Conservation (phyloP, 2,329 filamentous ascomycete genomes). For the Fusarium drepaniforme region DNA sequence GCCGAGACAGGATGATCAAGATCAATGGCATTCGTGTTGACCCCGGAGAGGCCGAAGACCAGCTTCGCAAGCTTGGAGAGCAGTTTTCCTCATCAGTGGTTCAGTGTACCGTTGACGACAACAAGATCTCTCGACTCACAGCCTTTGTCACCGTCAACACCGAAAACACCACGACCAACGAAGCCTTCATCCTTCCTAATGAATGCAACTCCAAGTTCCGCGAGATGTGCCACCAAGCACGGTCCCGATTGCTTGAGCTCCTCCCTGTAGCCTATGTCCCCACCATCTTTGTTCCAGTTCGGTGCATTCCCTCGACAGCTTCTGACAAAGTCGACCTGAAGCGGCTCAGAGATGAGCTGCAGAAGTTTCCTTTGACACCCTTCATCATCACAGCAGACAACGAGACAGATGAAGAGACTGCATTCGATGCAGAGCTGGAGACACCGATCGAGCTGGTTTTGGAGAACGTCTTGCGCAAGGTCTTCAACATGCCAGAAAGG, state of each 20-base stretch:
- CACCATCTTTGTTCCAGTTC: not conserved
- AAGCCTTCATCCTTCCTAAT: not conserved
- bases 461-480: not conserved
- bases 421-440: not conserved
- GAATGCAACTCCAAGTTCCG: not conserved
- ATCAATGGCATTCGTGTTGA: not conserved
- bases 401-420: not conserved
- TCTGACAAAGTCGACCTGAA: not conserved
- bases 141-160: not conserved
- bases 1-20: not conserved
- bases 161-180: not conserved
- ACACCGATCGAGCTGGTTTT: not conserved
- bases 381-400: not conserved
- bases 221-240: not conserved
- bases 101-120: not conserved
- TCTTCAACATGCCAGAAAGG: not conserved
- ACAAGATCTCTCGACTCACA: not conserved
- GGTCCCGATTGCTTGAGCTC: not conserved
- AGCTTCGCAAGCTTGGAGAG: not conserved
- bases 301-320: not conserved
- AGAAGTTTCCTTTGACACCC: not conserved
- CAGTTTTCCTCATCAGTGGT: not conserved
- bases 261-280: not conserved
- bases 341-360: not conserved
- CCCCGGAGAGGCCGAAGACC: not conserved